A percentile compares a stretch with the other conserved stretches of the same genome.
These are phyloP conservation scores for Kitagawia praeruptora DNA, from an alignment of 129 eudicot species.

Conservation along the genomic window DNA sequence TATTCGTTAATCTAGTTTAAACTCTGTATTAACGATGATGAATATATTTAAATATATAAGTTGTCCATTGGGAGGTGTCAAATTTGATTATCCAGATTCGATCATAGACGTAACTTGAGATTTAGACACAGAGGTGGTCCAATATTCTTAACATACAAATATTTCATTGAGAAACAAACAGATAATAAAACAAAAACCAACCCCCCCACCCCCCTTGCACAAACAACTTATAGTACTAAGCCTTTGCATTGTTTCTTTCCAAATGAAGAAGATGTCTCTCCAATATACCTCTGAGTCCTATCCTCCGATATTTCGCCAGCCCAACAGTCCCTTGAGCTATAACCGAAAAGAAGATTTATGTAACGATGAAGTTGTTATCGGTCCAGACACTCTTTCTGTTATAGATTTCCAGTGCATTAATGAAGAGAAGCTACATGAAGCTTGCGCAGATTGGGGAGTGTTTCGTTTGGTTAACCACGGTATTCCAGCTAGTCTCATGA, in stretches of 20 bases:
- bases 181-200: slow-evolving; percentile 5
- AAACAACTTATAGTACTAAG: background rate
- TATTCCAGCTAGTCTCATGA: slow-evolving; percentile 39
- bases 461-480: slow-evolving; percentile 80
- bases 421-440: slow-evolving; percentile 22
- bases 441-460: slow-evolving; percentile 75
- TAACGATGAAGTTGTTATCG: slow-evolving; percentile 2
- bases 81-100: background rate
- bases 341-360: slow-evolving; percentile 4
- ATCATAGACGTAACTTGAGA: background rate
- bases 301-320: slow-evolving; percentile 36
- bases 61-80: background rate
- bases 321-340: background rate
- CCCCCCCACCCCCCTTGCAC: background rate
- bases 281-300: slow-evolving; percentile 22
- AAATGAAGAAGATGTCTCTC: slow-evolving; percentile 17
- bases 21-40: too few relatives aligned
- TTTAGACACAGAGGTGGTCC: background rate
- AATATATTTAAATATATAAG: too few relatives aligned
- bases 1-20: too few relatives aligned
- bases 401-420: slow-evolving; percentile 33
- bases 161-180: background rate
- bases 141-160: background rate
- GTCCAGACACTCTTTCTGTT: slow-evolving; percentile 29
- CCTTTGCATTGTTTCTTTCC: background rate